Base-by-base conservation (phyloP, 129 eudicot genomes). In the Smallanthus sonchifolius region DNA sequence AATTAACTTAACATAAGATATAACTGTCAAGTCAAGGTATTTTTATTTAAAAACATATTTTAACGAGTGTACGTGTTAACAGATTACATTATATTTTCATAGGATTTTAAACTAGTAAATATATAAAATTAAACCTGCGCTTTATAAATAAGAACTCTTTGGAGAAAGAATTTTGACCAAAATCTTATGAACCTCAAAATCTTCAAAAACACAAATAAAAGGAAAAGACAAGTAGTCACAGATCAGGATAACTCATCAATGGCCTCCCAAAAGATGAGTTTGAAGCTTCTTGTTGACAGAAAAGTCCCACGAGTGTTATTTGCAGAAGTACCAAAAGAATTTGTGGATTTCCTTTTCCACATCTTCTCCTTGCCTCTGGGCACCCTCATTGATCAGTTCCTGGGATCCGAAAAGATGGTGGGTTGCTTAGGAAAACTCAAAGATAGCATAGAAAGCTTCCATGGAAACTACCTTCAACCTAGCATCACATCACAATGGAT, bases 401-500 rank as follows among this genome's bases (percentile, higher is more conserved):
- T 69, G 1, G 73, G 73, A 4, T 47, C 61, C 7, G 30, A 69
- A 6, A 15, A 69, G 0, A 47, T 69, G 73, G 60, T 47, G 1
- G 73, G 73, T 13, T 45, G 59, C 73, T 68, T 68, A 68, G 73
- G 73, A 5, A 45, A 68, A 24, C 73, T 68, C 10, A 68, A 68
- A 68, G 73, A 68, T 17, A 68, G 73, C 59, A 6, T 68, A 24
- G 56, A 68, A 11, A 45, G 16, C 24, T 28, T 67, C 13, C 1
- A 67, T 11, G 57, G 4, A 13, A 68, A 14, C 60, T 45, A 68
- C 59, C 56, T 68, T 24, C 73, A 44, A 45, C 73, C 42, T 7
- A 60, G 42, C 7, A 45, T 68, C 39, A 42, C 7, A 45, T 68
- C 39, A 19, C 13, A 3, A 68, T 11, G 8, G 59, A 68, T 28